Evolutionary conservation across 163 green algal genomes (phyloP), one percentile per base, ranked within the genome.

Genomic region (Smithsoniella earleae): DNA sequence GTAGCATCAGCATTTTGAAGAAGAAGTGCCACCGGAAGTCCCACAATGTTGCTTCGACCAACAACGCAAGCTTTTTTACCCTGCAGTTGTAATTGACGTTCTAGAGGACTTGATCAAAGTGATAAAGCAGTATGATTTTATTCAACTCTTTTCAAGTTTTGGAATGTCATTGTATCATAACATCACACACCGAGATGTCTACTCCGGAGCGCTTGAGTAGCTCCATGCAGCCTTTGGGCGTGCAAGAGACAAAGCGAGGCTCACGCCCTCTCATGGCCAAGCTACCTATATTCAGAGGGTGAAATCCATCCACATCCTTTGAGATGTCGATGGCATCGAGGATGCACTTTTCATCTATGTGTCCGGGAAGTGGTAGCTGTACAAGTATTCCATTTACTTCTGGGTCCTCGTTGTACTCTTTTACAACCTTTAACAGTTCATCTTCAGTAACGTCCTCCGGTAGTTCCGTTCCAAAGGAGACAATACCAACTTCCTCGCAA

Each of bases 291-390:
- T 98, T 98, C 37, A 92, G 73, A 0, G 94, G 94, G 77, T 98
- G 90, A 82, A 98, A 98, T 36, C 92, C 93, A 78, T 98, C 93
- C 31, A 97, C 91, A 79, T 98, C 93, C 82, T 98, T 98, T 5
- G 95, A 85, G 5, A 94, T 80, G 66, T 75, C 86, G 62, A 98
- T 92, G 46, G 85, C 89, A 76, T 95, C 87, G 36, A 98, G 77
- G 16, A 99, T 83, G 20, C 73, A 58, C 80, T 93, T 76, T 80
- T 97, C 94, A 79, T 96, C 83, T 25, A 98, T 95, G 86, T 97
- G 91, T 52, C 88, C 85, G 16, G 91, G 91, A 74, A 96, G 82
- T 3, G 90, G 94, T 52, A 99, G 83, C 86, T 99, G 94, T 65
- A 99, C 91, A 45, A 99, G 80, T 62, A 98, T 95, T 73, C 94